phyloP scores from a whole-genome alignment of 2,329 filamentous ascomycete species.

The Pseudopithomyces chartarum region DNA sequence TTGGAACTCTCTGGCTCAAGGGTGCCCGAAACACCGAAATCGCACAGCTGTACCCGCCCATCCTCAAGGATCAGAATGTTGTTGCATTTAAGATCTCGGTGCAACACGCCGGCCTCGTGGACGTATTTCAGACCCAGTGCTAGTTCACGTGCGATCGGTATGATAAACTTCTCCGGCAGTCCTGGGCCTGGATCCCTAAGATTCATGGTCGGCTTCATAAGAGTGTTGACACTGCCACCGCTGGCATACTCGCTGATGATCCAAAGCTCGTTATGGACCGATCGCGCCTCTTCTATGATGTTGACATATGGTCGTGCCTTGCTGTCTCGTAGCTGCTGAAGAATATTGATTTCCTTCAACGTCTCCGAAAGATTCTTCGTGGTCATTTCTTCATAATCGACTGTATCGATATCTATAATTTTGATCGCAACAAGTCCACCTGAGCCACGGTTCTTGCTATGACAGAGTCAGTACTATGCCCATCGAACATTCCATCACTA shows the following conservation, averaged over 20 bases:
- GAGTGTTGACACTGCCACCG: constrained; percentile 75
- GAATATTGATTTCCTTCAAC: constrained; percentile 66
- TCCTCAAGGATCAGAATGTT: constrained; percentile 81
- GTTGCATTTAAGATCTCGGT: constrained; percentile 69
- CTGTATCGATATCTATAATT: constrained; percentile 82
- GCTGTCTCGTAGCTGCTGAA: constrained; percentile 74
- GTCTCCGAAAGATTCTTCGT: constrained; percentile 55
- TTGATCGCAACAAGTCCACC: constrained; percentile 72
- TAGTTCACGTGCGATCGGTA: constrained; percentile 67
- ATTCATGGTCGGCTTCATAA: constrained; percentile 56
- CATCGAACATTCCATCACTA: neutral
- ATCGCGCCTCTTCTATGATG: constrained; percentile 76
- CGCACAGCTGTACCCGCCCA: constrained; percentile 78
- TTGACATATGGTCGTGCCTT: constrained; percentile 84
- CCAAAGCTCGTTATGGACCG: constrained; percentile 81
- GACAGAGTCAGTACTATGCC: constrained; percentile 20
- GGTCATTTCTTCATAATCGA: constrained; percentile 59
- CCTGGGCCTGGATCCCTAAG: constrained; percentile 33
- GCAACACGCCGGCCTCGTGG: constrained; percentile 68
- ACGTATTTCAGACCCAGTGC: constrained; percentile 65
- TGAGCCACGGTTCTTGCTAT: constrained; percentile 46
- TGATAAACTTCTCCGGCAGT: constrained; percentile 65
- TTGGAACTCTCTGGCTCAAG: constrained; percentile 78
- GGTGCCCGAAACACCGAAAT: constrained; percentile 82
- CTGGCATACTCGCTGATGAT: constrained; percentile 87